Conservation (phyloP, 306 rosid species). For the Acmispon strigosus region DNA sequence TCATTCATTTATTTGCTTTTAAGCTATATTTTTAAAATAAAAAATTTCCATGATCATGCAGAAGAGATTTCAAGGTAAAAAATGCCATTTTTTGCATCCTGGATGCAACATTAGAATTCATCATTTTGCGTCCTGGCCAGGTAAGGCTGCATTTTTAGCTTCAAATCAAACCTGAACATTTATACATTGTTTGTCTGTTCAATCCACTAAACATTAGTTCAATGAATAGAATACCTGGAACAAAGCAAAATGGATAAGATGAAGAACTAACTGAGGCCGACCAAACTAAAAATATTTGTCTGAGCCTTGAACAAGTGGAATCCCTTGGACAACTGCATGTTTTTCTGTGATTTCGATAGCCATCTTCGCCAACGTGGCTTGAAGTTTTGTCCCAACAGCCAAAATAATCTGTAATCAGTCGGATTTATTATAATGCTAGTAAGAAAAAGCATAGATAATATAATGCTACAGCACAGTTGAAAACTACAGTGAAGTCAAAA, state of each 20-base stretch:
- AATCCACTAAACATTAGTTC: not conserved
- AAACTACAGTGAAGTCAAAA: no score
- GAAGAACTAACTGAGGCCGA: slow-evolving; percentile 77
- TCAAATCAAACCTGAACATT: not conserved
- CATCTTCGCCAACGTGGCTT: slow-evolving; percentile 76
- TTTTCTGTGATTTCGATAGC: slow-evolving; percentile 83
- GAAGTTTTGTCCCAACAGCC: slow-evolving; percentile 84
- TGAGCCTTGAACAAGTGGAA: slow-evolving; percentile 92
- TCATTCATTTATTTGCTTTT: not conserved
- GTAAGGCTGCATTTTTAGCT: not conserved
- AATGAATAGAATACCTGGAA: slow-evolving; percentile 68
- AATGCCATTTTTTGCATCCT: not conserved
- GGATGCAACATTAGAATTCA: not conserved
- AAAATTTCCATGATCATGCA: no score
- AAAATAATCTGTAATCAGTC: slow-evolving; percentile 63
- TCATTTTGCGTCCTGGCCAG: no score
- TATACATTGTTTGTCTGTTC: not conserved
- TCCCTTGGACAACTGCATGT: slow-evolving; percentile 94
- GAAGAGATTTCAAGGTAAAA: slow-evolving; percentile 9
- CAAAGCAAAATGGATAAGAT: slow-evolving; percentile 86
- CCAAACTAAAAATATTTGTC: slow-evolving; percentile 92
- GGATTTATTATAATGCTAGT: not conserved
- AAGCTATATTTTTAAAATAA: slow-evolving; percentile 5
- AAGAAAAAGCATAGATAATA: not conserved
- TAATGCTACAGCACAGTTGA: not conserved